phyloP scores from a whole-genome alignment of 73 alveolate species.

The Halteria grandinella region DNA sequence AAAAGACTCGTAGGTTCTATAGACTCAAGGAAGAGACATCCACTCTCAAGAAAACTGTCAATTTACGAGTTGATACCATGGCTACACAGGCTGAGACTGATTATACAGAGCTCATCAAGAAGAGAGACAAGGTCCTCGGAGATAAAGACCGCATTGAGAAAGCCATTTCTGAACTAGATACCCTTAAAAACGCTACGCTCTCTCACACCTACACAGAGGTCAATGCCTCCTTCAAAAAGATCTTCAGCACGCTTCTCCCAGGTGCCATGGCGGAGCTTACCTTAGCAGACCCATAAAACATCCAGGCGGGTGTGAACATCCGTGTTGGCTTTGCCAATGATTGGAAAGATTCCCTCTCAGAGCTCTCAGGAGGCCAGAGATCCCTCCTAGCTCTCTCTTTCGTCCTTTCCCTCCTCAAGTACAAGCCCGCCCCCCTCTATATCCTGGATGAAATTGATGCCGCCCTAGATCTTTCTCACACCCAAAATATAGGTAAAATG shows the following conservation, averaged over 20 bases:
- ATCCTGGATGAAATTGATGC: conserved; percentile 99
- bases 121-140: conserved; percentile 72
- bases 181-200: conserved; percentile 69
- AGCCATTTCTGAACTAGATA: conserved; percentile 87
- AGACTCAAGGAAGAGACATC: conserved; percentile 75
- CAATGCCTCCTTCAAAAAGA: conserved; percentile 79
- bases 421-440: conserved; percentile 96
- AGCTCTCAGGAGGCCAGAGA: conserved; percentile 94
- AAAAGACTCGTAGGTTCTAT: conserved; percentile 52
- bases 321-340: conserved; percentile 93
- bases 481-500: conserved; percentile 92
- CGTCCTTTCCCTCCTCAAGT: conserved; percentile 86
- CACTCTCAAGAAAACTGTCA: conserved; percentile 79
- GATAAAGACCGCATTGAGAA: conserved; percentile 83
- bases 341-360: conserved; percentile 88
- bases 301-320: conserved; percentile 89
- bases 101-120: conserved; percentile 73
- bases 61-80: conserved; percentile 87
- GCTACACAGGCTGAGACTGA: conserved; percentile 88
- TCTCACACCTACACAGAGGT: conserved; percentile 77
- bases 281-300: conserved; percentile 66
- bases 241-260: conserved; percentile 85
- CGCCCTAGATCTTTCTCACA: conserved; percentile 97
- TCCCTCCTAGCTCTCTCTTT: conserved; percentile 91
- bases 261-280: conserved; percentile 85